A percentile compares a stretch with the other conserved stretches of the same genome.
These are phyloP conservation scores for Arctostaphylos glauca DNA, from an alignment of 148 eudicot genomes.

Conservation along the genomic window DNA sequence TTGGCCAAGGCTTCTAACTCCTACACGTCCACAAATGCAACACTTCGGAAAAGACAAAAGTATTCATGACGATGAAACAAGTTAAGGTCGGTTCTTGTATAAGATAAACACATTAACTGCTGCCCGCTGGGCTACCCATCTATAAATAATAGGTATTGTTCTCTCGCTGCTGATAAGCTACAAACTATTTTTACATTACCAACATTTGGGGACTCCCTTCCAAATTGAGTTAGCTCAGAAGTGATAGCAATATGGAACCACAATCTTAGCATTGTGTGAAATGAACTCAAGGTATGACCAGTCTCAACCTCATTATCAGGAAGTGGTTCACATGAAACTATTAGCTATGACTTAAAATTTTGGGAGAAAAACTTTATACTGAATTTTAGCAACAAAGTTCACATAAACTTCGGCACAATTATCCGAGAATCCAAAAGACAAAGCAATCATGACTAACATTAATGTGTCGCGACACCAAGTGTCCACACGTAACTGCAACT, in stretches of 20 bases:
- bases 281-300: not conserved
- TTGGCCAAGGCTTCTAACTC: no score
- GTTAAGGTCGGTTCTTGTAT: no score
- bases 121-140: not conserved
- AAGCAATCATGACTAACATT: not conserved
- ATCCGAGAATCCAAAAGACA: not conserved
- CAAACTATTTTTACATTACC: not conserved
- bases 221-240: not conserved
- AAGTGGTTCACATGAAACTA: not conserved
- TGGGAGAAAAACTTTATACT: no score
- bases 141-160: not conserved
- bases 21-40: not conserved
- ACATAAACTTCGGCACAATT: not conserved
- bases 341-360: not conserved
- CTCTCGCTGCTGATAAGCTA: not conserved
- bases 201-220: not conserved
- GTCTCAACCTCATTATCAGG: not conserved
- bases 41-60: not conserved
- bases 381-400: not conserved
- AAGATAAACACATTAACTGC: not conserved
- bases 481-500: not conserved
- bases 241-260: not conserved
- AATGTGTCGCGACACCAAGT: not conserved
- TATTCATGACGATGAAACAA: no score
- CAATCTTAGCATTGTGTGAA: not conserved